These are phyloP conservation scores for Silene latifolia DNA, from an alignment of 148 eudicot species.

Conservation along the genomic window DNA sequence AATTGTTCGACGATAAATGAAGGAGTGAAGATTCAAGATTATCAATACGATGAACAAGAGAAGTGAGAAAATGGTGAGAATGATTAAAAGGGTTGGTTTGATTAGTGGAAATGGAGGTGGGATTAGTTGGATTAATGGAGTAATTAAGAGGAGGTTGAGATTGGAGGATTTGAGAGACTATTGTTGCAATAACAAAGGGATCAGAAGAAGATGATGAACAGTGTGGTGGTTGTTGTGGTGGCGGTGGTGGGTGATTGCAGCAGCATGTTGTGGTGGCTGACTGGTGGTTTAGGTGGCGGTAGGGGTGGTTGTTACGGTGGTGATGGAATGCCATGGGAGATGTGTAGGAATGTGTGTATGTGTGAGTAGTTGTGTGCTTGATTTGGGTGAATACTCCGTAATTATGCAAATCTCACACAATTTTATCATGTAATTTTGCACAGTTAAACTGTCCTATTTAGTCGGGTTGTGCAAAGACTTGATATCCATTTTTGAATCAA, in stretches of 20 bases:
- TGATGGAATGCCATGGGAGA: too few relatives aligned
- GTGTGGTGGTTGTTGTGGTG: too few relatives aligned
- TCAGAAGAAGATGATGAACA: conserved; percentile 19
- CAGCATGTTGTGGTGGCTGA: background rate
- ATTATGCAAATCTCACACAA: too few relatives aligned
- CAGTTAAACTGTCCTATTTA: too few relatives aligned
- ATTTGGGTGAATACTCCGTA: too few relatives aligned
- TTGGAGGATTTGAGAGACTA: conserved; percentile 37
- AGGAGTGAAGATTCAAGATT: conserved; percentile 68
- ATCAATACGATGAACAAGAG: conserved; percentile 65
- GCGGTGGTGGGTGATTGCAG: background rate
- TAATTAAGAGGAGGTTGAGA: conserved; percentile 20
- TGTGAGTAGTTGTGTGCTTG: too few relatives aligned
- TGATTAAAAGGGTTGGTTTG: conserved; percentile 15
- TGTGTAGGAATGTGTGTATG: too few relatives aligned
- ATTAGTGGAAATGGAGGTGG: background rate
- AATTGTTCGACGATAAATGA: conserved; percentile 10
- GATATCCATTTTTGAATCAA: too few relatives aligned
- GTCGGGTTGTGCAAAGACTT: too few relatives aligned
- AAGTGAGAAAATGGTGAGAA: conserved; percentile 18
- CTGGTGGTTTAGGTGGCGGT: too few relatives aligned
- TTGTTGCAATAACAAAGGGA: conserved; percentile 32
- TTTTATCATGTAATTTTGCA: too few relatives aligned
- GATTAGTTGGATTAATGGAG: conserved; percentile 9
- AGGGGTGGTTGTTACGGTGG: too few relatives aligned